Percentiles rank a stretch among this genome's conserved stretches.
Conservation (phyloP, 148 eudicot genomes). For the Dianthus caryophyllus region DNA sequence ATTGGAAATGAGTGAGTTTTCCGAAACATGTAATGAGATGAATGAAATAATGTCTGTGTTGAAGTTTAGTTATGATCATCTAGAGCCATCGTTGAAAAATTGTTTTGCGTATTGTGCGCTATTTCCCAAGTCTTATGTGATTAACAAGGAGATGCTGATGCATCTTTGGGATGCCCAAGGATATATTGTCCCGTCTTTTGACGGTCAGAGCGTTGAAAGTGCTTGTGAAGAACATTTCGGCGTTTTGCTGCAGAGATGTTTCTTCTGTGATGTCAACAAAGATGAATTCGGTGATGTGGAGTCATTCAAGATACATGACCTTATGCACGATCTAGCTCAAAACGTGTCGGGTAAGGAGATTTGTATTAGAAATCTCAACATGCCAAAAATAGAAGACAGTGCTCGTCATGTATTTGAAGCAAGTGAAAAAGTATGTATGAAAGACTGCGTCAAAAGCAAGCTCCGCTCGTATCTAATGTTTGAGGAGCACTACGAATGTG, state of each 20-base stretch:
- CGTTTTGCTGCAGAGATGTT: constrained; percentile 16
- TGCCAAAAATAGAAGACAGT: neutral
- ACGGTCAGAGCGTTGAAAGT: constrained; percentile 14
- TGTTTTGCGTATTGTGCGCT: constrained; percentile 20
- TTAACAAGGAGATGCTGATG: neutral
- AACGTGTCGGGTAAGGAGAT: neutral
- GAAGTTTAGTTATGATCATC: constrained; percentile 22
- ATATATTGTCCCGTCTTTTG: neutral
- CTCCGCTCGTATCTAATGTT: constrained; percentile 19
- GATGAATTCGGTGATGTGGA: constrained; percentile 3
- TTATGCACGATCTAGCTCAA: constrained; percentile 9
- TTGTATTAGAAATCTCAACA: neutral
- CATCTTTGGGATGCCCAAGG: constrained; percentile 24
- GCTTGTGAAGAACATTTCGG: neutral
- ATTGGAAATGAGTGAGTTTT: constrained; percentile 9
- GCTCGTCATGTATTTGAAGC: constrained; percentile 3
- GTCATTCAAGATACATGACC: constrained; percentile 8
- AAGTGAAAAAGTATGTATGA: neutral
- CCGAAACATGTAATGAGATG: constrained; percentile 1
- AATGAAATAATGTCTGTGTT: constrained; percentile 15
- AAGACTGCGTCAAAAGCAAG: neutral
- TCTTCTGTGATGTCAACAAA: constrained; percentile 12
- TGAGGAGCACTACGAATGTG: neutral
- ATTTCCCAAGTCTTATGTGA: too few species aligned
- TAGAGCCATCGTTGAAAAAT: constrained; percentile 5